Base-by-base conservation (phyloP, 129 eudicot genomes). In the sunflower (Helianthus annuus) region DNA sequence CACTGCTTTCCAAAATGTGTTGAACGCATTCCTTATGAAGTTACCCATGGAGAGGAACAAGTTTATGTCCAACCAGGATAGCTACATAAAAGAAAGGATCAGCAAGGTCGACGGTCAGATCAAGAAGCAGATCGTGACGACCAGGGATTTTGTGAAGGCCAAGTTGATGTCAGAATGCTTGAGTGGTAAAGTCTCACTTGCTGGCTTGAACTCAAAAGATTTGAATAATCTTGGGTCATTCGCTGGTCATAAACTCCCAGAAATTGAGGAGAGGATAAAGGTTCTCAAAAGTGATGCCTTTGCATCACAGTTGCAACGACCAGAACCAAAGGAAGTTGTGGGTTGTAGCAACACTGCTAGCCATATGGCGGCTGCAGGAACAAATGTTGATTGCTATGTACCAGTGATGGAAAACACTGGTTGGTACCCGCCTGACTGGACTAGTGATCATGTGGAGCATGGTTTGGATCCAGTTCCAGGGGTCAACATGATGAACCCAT, bases 371-470 rank as follows among this genome's bases (percentile, higher is more conserved):
- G 38, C 51, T 0, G 74, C 11, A 17, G 65, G 74, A 76, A 12
- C 5, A 38, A 36, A 7, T 38, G 36, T 11, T 7, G 39, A 56
- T 24, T 17, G 17, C 7, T 60, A 76, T 36, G 78, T 64, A 54
- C 69, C 74, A 15, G 45, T 48, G 64, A 19, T 72, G 61, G 76
- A 78, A 29, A 55, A 44, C 19, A n/a, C 24, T 52, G 44, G 54
- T 36, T 74, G 71, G 76, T 60, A 69, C 44, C 16, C 71, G 1
- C 16, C 71, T 1, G 88, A 79, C 27, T 79, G 82, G 82, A 55
- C 32, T 8, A 6, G 77, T 75, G 29, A 10, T 19, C 22, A 29
- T 38, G 22, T 70, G 63, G 73, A 48, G 54, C 45, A 75, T 15
- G 0, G 53, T 13, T 46, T 75, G 62, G 66, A 53, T 32, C 44